Evolutionary conservation across 202 grass and related monocot genomes (phyloP).

Genomic region (Eragrostis tef): DNA sequence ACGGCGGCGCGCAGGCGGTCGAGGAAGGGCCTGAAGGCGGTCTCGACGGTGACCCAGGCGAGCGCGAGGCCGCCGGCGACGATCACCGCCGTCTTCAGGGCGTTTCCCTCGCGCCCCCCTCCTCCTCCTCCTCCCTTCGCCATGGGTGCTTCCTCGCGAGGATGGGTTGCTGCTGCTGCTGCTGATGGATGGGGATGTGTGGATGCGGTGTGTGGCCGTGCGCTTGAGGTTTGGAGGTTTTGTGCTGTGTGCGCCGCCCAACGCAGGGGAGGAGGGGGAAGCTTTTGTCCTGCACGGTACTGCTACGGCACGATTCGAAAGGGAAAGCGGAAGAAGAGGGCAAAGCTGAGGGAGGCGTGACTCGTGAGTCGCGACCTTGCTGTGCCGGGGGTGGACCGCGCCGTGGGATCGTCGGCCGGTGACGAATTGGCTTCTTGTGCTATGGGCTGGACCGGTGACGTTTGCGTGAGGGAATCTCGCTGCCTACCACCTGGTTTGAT

Average conservation of each 20-base stretch:
- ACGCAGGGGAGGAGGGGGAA: neutral
- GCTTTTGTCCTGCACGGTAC: constrained; percentile 40
- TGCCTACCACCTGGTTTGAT: neutral
- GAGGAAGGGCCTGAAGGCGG: constrained; percentile 83
- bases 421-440: neutral
- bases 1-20: constrained; percentile 72
- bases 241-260: constrained; percentile 13
- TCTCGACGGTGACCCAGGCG: constrained; percentile 83
- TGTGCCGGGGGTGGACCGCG: neutral
- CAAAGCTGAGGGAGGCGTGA: constrained; percentile 15
- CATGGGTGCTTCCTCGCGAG: constrained; percentile 51
- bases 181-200: constrained; percentile 27
- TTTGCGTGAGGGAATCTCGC: neutral
- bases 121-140: constrained; percentile 53
- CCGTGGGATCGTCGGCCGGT: neutral
- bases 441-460: neutral
- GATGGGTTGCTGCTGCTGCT: constrained; percentile 37
- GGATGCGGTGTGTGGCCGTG: neutral
- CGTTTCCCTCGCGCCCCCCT: constrained; percentile 55
- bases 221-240: constrained; percentile 46
- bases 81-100: constrained; percentile 77
- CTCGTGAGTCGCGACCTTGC: constrained; percentile 8
- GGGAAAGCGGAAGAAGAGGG: constrained; percentile 47
- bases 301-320: constrained; percentile 29
- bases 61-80: constrained; percentile 74